Evolutionary conservation across 2,329 filamentous ascomycete genomes (phyloP).

Genomic region (Cercospora citrullina): DNA sequence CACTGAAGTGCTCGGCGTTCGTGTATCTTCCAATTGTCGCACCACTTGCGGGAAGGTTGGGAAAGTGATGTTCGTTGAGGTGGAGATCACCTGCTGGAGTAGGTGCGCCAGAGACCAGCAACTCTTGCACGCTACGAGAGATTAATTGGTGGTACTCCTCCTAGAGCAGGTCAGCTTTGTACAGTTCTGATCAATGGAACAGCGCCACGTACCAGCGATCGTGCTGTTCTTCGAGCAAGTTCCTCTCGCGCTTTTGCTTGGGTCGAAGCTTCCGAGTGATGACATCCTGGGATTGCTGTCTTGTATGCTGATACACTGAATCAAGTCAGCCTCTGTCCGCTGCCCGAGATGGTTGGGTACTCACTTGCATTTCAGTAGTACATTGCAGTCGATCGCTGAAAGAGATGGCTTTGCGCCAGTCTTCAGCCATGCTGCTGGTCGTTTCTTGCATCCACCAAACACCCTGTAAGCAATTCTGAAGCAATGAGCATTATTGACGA

Average conservation of each 20-base stretch:
- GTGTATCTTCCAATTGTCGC: constrained; percentile 57
- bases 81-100: constrained; percentile 31
- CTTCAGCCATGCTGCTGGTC: constrained; percentile 28
- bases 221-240: constrained; percentile 59
- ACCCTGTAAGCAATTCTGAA: background rate
- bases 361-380: constrained; percentile 52
- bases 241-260: constrained; percentile 68
- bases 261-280: constrained; percentile 51
- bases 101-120: constrained; percentile 38
- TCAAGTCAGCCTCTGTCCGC: constrained; percentile 17
- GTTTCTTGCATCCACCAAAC: constrained; percentile 1
- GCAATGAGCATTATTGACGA: background rate
- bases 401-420: constrained; percentile 46
- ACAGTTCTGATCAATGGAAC: background rate
- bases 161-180: constrained; percentile 45
- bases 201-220: constrained; percentile 54
- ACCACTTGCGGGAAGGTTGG: constrained; percentile 39
- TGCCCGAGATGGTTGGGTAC: constrained; percentile 4
- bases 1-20: constrained; percentile 57
- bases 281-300: constrained; percentile 46
- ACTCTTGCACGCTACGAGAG: constrained; percentile 33
- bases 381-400: constrained; percentile 49
- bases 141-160: constrained; percentile 55
- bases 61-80: constrained; percentile 34
- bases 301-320: constrained; percentile 53